Base-by-base conservation (phyloP, 305 asterid genomes). In the Plantago rigida region DNA sequence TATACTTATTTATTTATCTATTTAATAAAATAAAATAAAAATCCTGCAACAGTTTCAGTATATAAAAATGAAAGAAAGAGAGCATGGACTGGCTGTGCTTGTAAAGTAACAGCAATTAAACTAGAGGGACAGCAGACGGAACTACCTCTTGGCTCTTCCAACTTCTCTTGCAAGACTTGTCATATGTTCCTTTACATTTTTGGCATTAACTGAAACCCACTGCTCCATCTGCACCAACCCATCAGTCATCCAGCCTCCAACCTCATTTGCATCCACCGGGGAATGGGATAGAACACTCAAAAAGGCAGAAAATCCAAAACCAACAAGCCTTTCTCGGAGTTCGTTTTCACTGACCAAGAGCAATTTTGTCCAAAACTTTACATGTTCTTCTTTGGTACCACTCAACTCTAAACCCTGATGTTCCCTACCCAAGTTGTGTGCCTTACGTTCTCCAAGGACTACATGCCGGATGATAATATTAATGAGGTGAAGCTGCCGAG, bases 211-310 rank as follows among this genome's bases (percentile, higher is more conserved):
- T 59, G 79, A 72, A 65, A 84, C 81, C 92, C 95, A 87, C 64
- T 78, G 86, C 82, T 73, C 78, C 96, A 90, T 81, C 76, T 82
- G 95, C 34, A 76, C 74, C 63, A 72, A 69, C 63, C 92, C 97
- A 72, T 74, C 64, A 19, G 81, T 85, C 69, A 42, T 47, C 84
- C 89, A 78, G 57, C 64, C 41, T 60, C 77, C 79, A 71, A 47
- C 52, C 61, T 67, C 54, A 56, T 13, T 31, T 59, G 48, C 55
- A 22, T 73, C 67, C 13, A 53, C 49, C 65, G 52, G 0, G 19
- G 19, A 17, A 17, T 17, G 19, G 19, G 19, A 17, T 17, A 17
- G 19, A 17, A 17, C 19, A 17, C 19, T 74, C 57, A 77, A 68
- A 67, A 60, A 39, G 42, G 76, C 79, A 14, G 84, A 81, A 65